A percentile compares a stretch with the other conserved stretches of the same genome.
Evolutionary conservation across 2,329 filamentous ascomycete species (phyloP).

Genomic region (Pyrenophora tritici-repentis): DNA sequence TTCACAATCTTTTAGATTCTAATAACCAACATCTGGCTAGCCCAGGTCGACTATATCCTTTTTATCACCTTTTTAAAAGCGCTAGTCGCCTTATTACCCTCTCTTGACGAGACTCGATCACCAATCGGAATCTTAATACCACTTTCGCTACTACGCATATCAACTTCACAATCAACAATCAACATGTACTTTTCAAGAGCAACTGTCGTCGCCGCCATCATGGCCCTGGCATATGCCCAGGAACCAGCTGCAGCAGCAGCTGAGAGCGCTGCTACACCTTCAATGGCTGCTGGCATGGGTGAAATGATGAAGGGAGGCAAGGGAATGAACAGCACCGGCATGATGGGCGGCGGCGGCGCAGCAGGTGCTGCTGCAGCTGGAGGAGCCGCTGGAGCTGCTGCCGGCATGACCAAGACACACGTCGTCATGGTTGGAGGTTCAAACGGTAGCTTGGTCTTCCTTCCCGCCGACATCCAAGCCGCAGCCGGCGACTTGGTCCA

Average conservation of each 20-base stretch:
- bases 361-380: no score
- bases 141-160: constrained; percentile 3
- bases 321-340: not conserved
- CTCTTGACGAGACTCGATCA: constrained; percentile 29
- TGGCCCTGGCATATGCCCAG: constrained; percentile 37
- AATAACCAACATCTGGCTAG: constrained; percentile 43
- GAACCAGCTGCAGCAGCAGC: constrained; percentile 8
- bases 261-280: not conserved
- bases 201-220: constrained; percentile 36
- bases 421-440: constrained; percentile 68
- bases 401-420: constrained; percentile 49
- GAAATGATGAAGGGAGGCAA: no score
- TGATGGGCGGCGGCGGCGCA: no score
- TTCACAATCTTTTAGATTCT: constrained; percentile 34
- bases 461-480: constrained; percentile 68
- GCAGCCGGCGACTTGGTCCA: constrained; percentile 61
- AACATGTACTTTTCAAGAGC: constrained; percentile 45
- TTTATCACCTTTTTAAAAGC: constrained; percentile 27
- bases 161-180: constrained; percentile 10
- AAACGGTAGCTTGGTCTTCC: constrained; percentile 62
- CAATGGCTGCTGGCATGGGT: not conserved
- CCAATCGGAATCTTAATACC: constrained; percentile 25
- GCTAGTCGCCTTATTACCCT: constrained; percentile 44
- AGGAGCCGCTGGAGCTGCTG: no score
- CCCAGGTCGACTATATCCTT: constrained; percentile 30